These are phyloP conservation scores for Phytophthora quininea DNA, from an alignment of 352 stramenopile species.

Conservation along the genomic window DNA sequence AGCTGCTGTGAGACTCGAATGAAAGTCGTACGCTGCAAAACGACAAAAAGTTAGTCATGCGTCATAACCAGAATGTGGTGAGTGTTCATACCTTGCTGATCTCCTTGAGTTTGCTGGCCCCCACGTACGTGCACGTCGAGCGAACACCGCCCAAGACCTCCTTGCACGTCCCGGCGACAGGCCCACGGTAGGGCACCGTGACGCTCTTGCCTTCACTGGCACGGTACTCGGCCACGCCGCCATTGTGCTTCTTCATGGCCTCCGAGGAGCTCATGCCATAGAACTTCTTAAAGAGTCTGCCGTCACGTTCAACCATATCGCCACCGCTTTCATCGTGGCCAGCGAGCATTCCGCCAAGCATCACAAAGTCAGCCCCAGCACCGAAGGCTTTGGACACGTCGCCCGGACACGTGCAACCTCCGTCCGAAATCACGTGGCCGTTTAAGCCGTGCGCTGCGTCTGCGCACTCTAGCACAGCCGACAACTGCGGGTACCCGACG, in stretches of 20 bases:
- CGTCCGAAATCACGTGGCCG: slow-evolving; percentile 90
- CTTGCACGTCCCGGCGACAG: slow-evolving; percentile 80
- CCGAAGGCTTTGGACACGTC: slow-evolving; percentile 93
- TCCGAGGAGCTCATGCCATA: slow-evolving; percentile 94
- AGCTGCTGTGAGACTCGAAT: slow-evolving; percentile 93
- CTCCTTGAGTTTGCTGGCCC: slow-evolving; percentile 88
- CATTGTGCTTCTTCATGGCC: slow-evolving; percentile 93
- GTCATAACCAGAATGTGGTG: not conserved
- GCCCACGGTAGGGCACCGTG: slow-evolving; percentile 86
- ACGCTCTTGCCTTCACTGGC: slow-evolving; percentile 92
- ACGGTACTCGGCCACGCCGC: slow-evolving; percentile 92
- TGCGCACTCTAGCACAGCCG: slow-evolving; percentile 91
- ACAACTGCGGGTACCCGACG: slow-evolving; percentile 92
- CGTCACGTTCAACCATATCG: slow-evolving; percentile 74
- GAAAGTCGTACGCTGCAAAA: slow-evolving; percentile 89
- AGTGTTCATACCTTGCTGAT: slow-evolving; percentile 78
- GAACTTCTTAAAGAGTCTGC: slow-evolving; percentile 89
- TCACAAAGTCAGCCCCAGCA: slow-evolving; percentile 92
- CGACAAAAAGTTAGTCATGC: slow-evolving; percentile 4
- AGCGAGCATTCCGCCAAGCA: slow-evolving; percentile 93
- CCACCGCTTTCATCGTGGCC: slow-evolving; percentile 92
- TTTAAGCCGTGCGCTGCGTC: slow-evolving; percentile 90
- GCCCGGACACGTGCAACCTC: slow-evolving; percentile 89
- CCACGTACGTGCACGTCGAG: slow-evolving; percentile 94
- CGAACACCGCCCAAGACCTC: slow-evolving; percentile 93